These are phyloP conservation scores for Voacanga thouarsii DNA, from an alignment of 257 asterid species.

Conservation along the genomic window DNA sequence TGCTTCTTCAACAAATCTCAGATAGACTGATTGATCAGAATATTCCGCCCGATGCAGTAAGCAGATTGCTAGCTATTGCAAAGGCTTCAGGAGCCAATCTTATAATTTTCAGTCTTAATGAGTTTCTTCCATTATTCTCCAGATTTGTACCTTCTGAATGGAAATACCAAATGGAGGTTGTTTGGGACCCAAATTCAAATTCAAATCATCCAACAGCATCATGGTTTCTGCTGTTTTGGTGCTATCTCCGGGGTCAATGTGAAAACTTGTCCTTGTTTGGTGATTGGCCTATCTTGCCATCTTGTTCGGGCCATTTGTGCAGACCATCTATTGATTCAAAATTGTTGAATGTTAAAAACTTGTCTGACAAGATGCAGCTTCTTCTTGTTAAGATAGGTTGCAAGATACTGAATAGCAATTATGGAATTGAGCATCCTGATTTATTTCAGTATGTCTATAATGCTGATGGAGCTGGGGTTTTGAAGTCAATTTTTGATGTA, in stretches of 20 bases:
- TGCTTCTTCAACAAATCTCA: constrained; percentile 63
- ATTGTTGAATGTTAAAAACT: constrained; percentile 51
- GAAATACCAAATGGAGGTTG: constrained; percentile 59
- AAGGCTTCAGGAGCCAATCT: constrained; percentile 77
- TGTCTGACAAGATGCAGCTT: constrained; percentile 60
- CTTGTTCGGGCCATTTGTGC: constrained; percentile 65
- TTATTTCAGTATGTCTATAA: constrained; percentile 55
- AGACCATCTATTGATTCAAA: constrained; percentile 62
- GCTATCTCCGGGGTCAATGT: constrained; percentile 62
- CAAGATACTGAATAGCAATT: constrained; percentile 54
- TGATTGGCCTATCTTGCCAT: constrained; percentile 96
- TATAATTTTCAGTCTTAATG: constrained; percentile 46
- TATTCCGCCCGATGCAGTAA: constrained; percentile 53
- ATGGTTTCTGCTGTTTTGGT: constrained; percentile 90
- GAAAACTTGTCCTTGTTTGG: constrained; percentile 60
- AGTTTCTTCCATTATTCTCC: constrained; percentile 56
- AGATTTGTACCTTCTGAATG: constrained; percentile 74
- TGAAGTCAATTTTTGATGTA: constrained; percentile 68
- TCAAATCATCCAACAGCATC: constrained; percentile 58
- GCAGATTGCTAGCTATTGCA: constrained; percentile 70
- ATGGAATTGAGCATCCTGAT: constrained; percentile 69
- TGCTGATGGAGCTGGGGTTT: constrained; percentile 70
- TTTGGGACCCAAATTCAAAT: constrained; percentile 64
- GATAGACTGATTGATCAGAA: constrained; percentile 65
- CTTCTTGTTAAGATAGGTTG: constrained; percentile 83